Base-by-base conservation (phyloP, 148 eudicot species). In the Dysphania ambrosioides region DNA sequence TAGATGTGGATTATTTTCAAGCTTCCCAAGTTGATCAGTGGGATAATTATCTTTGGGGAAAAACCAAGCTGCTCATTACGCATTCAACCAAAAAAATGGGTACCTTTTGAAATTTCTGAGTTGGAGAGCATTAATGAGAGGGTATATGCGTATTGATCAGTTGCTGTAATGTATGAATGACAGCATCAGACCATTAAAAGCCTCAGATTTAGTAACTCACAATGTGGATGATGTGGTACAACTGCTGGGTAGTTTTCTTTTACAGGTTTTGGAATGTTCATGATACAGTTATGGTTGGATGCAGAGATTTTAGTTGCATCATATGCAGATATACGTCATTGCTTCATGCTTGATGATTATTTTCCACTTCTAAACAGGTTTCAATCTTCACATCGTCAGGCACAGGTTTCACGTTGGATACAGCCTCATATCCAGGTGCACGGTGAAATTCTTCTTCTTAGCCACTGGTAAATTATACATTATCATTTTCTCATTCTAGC, bases 401-500 rank as follows among this genome's bases (percentile, higher is more conserved):
- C 94, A 23, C 97, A 95, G 73, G 83, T 92, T 82, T 92, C 97
- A 69, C 81, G 76, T 61, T 95, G 99, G 99, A 95, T 95, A 81
- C 96, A 87, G 84, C 99, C 97, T 71, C 91, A 95, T 85, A 83
- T 95, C 72, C 89, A 90, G 93, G 99, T 95, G 64, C 75, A 80
- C 41, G 8, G 38, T 58, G 23, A 40, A 16, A 18, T 53, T 74
- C 10, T 64, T 19, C 11, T 38, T n/a, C 42, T 32, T 26, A 19
- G 38, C 51, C n/a, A 23, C 3, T 6, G 29, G 57, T 27, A 42
- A 55, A 55, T 63, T 44, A 55, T n/a, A 2, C 2, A 13, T 51
- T 70, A 58, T 44, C 61, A 61, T 68, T 19, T 70, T 24, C 61
- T 64, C 64, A 26, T 65, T 73, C 38, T 56, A 34, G 66, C 36